A percentile compares a stretch with the other conserved stretches of the same genome.
phyloP scores from a whole-genome alignment of 192 early-diverging fungal genomes.

The Backusella australiensis region DNA sequence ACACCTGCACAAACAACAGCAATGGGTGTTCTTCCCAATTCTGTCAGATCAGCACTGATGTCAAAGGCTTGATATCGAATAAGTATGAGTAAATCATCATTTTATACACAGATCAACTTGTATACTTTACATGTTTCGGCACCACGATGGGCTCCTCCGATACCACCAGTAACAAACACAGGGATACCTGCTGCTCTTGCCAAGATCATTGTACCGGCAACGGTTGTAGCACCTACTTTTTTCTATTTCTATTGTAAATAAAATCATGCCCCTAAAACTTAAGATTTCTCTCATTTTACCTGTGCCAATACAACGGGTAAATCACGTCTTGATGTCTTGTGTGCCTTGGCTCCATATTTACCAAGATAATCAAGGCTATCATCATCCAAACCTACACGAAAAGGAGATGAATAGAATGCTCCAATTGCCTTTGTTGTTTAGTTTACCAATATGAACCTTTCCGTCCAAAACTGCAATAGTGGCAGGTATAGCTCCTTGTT shows the following conservation, averaged over 20 bases:
- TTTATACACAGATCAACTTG: not conserved
- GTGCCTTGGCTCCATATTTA: conserved; percentile 52
- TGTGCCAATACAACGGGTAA: conserved; percentile 73
- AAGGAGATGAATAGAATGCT: not conserved
- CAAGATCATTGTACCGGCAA: conserved; percentile 87
- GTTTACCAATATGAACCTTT: conserved; percentile 68
- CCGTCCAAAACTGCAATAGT: conserved; percentile 91
- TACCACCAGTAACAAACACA: conserved; percentile 96
- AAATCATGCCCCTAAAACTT: not conserved
- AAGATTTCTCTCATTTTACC: conserved; percentile 25
- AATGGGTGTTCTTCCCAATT: conserved; percentile 88
- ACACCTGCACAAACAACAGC: conserved; percentile 96
- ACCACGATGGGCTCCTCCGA: conserved; percentile 93
- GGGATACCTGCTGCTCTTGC: conserved; percentile 83
- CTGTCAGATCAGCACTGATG: conserved; percentile 89
- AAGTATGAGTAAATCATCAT: not conserved
- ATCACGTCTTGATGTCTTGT: conserved; percentile 86
- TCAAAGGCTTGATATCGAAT: conserved; percentile 60
- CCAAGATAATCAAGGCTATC: conserved; percentile 65
- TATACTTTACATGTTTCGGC: conserved; percentile 54
- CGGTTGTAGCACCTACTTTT: conserved; percentile 86
- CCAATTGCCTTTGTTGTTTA: not conserved
- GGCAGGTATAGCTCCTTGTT: conserved; percentile 77
- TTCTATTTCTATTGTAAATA: conserved; percentile 29
- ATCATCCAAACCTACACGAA: conserved; percentile 50